Evolutionary conservation across 176 grass and related monocot species (phyloP).

Genomic region (Chloris gayana): DNA sequence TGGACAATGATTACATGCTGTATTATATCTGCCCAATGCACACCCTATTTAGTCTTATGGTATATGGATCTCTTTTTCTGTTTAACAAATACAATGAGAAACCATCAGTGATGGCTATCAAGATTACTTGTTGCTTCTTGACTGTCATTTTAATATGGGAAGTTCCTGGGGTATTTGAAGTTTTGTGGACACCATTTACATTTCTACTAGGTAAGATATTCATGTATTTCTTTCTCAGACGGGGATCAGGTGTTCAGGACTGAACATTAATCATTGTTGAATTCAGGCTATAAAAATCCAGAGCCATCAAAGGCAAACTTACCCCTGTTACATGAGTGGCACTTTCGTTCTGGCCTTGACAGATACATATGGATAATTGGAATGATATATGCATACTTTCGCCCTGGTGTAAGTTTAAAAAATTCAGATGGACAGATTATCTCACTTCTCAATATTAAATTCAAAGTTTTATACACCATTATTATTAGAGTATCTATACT

Average conservation of each 20-base stretch:
- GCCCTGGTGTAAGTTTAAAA: neutral
- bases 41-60: slow-evolving; percentile 87
- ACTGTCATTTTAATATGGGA: slow-evolving; percentile 93
- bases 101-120: slow-evolving; percentile 78
- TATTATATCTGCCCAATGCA: slow-evolving; percentile 97
- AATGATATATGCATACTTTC: neutral
- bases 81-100: slow-evolving; percentile 95
- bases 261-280: neutral
- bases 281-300: neutral
- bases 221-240: no score
- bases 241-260: neutral
- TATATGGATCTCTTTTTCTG: slow-evolving; percentile 87
- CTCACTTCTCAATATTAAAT: neutral
- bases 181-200: slow-evolving; percentile 81
- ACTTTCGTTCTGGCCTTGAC: neutral
- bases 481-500: neutral
- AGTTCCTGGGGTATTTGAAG: slow-evolving; percentile 81
- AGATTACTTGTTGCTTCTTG: slow-evolving; percentile 80
- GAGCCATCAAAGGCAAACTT: neutral
- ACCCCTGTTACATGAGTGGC: neutral
- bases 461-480: neutral
- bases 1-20: slow-evolving; percentile 80
- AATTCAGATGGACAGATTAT: neutral
- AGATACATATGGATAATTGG: neutral
- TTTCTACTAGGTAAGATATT: slow-evolving; percentile 71